phyloP scores from a whole-genome alignment of 140 eudicot species.

The Stevia rebaudiana region DNA sequence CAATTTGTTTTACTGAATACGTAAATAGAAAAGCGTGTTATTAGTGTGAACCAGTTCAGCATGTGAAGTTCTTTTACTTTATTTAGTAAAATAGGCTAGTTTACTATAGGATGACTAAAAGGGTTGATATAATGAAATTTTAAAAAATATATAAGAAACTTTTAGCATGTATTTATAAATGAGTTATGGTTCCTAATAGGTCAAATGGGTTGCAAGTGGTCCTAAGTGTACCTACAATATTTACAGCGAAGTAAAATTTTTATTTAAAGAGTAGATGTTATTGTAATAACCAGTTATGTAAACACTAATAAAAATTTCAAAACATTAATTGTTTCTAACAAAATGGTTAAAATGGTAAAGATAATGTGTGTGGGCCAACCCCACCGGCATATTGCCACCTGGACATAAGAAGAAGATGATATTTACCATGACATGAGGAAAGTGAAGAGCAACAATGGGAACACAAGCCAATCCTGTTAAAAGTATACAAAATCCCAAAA shows the following conservation, averaged over 20 bases:
- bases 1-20: background rate
- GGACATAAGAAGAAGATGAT: background rate
- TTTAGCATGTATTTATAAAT: background rate
- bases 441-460: conserved; percentile 93
- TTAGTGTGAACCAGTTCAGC: background rate
- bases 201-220: background rate
- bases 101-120: background rate
- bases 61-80: background rate
- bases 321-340: background rate
- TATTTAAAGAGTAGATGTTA: background rate
- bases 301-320: background rate
- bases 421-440: conserved; percentile 89
- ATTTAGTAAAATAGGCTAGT: background rate
- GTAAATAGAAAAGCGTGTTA: background rate
- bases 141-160: no score
- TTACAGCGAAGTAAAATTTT: background rate
- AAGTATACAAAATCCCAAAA: conserved; percentile 86
- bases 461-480: conserved; percentile 75
- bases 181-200: background rate
- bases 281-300: background rate
- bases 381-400: background rate
- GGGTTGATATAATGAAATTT: no score
- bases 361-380: background rate
- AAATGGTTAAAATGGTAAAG: conserved; percentile 3
- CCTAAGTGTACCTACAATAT: background rate